These are phyloP conservation scores for Pichia sp. DNA, from an alignment of 1,139 yeast species.

Conservation along the genomic window DNA sequence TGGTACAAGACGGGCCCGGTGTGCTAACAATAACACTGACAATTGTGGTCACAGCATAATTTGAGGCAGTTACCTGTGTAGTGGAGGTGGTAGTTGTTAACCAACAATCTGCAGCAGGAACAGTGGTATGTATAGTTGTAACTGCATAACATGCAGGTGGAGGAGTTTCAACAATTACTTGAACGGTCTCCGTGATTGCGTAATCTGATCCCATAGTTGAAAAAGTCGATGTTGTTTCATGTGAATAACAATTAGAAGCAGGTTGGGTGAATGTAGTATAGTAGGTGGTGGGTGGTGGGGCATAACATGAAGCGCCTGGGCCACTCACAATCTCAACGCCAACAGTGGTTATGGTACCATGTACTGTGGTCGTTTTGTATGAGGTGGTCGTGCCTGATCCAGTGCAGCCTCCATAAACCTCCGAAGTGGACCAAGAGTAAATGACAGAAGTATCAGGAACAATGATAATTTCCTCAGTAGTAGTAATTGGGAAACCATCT, in stretches of 20 bases:
- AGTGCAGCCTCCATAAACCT: slow-evolving; percentile 3
- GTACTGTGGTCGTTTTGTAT: neutral
- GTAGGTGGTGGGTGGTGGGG: neutral
- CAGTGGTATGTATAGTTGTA: neutral
- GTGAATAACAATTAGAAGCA: neutral
- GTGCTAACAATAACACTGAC: neutral
- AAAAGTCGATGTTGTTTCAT: neutral
- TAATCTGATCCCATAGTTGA: slow-evolving; percentile 1
- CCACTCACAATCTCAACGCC: slow-evolving; percentile 7
- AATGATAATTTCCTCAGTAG: slow-evolving; percentile 12
- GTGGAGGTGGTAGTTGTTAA: neutral
- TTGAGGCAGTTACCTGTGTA: neutral
- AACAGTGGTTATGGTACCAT: slow-evolving; percentile 3
- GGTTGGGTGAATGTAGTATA: neutral
- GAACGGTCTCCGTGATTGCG: neutral
- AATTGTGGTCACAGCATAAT: neutral
- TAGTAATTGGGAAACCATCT: slow-evolving; percentile 9
- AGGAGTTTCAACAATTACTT: slow-evolving; percentile 5
- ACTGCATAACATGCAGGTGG: slow-evolving; percentile 1
- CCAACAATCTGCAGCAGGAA: slow-evolving; percentile 1
- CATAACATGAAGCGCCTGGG: slow-evolving; percentile 3
- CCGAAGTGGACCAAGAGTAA: slow-evolving; percentile 10
- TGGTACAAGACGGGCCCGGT: no score
- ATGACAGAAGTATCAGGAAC: slow-evolving; percentile 10
- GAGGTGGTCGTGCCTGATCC: slow-evolving; percentile 5